A percentile compares a stretch with the other conserved stretches of the same genome.
Evolutionary conservation across 2,329 filamentous ascomycete genomes (phyloP).

Genomic region (Aureobasidium musti): DNA sequence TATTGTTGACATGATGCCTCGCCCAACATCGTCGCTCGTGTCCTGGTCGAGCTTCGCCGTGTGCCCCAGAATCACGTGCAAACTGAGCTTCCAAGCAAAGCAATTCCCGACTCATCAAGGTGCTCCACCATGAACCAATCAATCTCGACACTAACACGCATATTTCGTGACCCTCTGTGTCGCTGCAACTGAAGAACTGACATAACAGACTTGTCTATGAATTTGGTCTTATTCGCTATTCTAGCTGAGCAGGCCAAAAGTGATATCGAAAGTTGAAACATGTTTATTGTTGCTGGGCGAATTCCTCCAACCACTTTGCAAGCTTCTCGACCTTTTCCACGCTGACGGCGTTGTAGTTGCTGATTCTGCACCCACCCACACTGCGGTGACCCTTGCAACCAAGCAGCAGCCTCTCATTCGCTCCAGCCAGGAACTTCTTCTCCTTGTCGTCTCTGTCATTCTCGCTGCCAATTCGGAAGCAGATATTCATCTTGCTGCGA

Average conservation of each 20-base stretch:
- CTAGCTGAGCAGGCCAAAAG: too few species aligned
- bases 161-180: too few species aligned
- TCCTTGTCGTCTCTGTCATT: slow-evolving; percentile 64
- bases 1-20: slow-evolving; percentile 58
- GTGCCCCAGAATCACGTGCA: background rate
- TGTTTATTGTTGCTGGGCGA: slow-evolving; percentile 44
- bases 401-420: slow-evolving; percentile 66
- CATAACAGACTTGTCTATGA: background rate
- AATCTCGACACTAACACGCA: too few species aligned
- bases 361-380: slow-evolving; percentile 81
- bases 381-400: slow-evolving; percentile 88
- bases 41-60: background rate
- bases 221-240: too few species aligned
- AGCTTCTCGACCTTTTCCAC: slow-evolving; percentile 68
- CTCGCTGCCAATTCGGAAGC: slow-evolving; percentile 73
- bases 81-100: background rate
- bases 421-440: slow-evolving; percentile 75
- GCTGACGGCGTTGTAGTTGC: slow-evolving; percentile 86
- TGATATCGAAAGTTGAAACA: background rate
- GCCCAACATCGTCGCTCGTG: background rate
- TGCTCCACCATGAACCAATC: too few species aligned
- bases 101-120: too few species aligned
- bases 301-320: slow-evolving; percentile 64
- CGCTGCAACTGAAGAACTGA: background rate
- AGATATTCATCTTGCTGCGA: slow-evolving; percentile 92